These are phyloP conservation scores for Geotrichum bryndzae DNA, from an alignment of 1,139 yeast genomes.

Conservation along the genomic window DNA sequence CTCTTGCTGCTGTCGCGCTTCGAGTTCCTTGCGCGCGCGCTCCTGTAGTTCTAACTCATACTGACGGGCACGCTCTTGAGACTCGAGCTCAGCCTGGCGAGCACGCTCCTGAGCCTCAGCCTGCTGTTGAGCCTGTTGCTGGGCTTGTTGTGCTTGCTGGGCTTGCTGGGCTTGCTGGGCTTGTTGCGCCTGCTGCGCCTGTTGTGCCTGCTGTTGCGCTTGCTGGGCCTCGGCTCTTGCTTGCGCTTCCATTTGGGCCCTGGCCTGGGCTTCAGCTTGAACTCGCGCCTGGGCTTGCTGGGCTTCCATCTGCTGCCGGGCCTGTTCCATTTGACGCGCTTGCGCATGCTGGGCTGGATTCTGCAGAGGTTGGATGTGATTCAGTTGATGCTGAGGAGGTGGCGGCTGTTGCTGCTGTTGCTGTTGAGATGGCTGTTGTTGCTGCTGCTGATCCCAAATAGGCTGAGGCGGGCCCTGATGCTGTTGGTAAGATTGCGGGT, in stretches of 20 bases:
- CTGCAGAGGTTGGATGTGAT: conserved; percentile 1
- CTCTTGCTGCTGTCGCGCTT: background rate
- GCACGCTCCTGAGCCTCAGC: conserved; percentile 13
- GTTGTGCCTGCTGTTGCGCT: conserved; percentile 7
- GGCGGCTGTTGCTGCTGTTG: background rate
- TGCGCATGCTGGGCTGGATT: conserved; percentile 24
- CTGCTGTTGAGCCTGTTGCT: too few relatives aligned
- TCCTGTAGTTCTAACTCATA: conserved; percentile 8
- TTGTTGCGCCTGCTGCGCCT: conserved; percentile 2
- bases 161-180: too few relatives aligned
- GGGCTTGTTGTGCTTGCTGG: too few relatives aligned
- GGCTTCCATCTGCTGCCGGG: conserved; percentile 26
- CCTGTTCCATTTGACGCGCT: conserved; percentile 27
- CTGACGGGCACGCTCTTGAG: conserved; percentile 12
- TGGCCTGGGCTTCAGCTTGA: conserved; percentile 19
- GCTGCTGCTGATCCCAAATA: background rate
- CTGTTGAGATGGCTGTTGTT: conserved; percentile 38
- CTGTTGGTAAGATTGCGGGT: conserved; percentile 37
- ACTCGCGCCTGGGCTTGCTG: conserved; percentile 19
- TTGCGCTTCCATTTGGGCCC: conserved; percentile 15
- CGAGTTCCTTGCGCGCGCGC: conserved; percentile 5
- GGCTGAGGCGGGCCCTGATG: conserved; percentile 5
- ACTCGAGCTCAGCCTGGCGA: conserved; percentile 15
- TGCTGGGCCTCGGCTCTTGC: conserved; percentile 7
- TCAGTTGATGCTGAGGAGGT: background rate